These are phyloP conservation scores for Aspergillus bertholletiae DNA, from an alignment of 495 filamentous ascomycete genomes.

Conservation along the genomic window DNA sequence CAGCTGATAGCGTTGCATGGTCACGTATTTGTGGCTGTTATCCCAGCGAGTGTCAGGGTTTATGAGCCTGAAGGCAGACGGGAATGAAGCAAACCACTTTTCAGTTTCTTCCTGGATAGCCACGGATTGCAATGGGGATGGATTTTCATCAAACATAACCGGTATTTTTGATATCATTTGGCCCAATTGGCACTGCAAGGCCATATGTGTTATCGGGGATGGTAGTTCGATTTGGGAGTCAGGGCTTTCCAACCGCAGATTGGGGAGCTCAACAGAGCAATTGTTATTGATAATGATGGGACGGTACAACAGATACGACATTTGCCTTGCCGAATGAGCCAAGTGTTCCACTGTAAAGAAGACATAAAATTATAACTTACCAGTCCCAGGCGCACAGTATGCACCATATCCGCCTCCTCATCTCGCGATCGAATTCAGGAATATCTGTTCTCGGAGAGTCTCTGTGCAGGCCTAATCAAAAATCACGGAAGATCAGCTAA, in stretches of 20 bases:
- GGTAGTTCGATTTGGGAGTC: conserved; percentile 11
- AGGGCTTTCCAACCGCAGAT: conserved; percentile 17
- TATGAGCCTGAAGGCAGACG: conserved; percentile 34
- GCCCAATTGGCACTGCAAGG: conserved; percentile 22
- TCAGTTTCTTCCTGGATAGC: conserved; percentile 29
- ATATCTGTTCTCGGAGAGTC: conserved; percentile 28
- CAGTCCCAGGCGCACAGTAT: conserved; percentile 38
- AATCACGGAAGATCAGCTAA: neutral
- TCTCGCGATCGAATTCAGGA: conserved; percentile 40
- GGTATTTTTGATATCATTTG: conserved; percentile 15
- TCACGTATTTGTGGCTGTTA: conserved; percentile 32
- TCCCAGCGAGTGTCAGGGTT: conserved; percentile 46
- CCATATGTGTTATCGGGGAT: conserved; percentile 23
- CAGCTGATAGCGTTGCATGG: conserved; percentile 47
- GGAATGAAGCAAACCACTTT: conserved; percentile 39
- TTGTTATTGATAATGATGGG: conserved; percentile 25
- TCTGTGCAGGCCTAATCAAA: conserved; percentile 42
- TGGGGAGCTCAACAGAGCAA: conserved; percentile 21
- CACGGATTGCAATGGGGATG: conserved; percentile 11
- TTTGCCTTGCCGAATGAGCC: conserved; percentile 22
- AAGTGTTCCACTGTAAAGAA: neutral
- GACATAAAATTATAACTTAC: conserved; percentile 10
- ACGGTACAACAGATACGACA: conserved; percentile 25
- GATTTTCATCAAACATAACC: conserved; percentile 3
- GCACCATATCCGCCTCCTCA: conserved; percentile 35